Percentiles rank a stretch among this genome's conserved stretches.
These are phyloP conservation scores for Hypsizygus ulmarius DNA, from an alignment of 1,284 basidiomycete genomes.

Conservation along the genomic window DNA sequence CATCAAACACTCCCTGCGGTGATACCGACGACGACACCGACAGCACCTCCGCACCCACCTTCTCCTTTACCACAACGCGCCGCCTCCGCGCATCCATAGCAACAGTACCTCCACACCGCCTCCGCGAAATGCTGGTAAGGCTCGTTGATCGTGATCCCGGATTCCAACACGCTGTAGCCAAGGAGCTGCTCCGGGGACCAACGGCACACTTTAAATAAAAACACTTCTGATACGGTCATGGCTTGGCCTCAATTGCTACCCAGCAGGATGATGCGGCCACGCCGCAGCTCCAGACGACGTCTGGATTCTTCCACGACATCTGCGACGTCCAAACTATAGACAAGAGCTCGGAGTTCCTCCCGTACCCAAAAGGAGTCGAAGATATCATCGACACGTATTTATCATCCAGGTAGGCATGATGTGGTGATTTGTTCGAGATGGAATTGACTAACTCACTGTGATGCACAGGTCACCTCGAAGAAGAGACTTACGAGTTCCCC, in stretches of 20 bases:
- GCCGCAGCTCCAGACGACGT: constrained; percentile 11
- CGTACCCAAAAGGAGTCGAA: constrained; percentile 2
- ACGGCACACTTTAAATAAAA: too few relatives aligned
- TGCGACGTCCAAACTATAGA: too few relatives aligned
- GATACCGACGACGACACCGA: constrained; percentile 24
- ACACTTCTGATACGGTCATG: neutral
- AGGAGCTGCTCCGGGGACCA: constrained; percentile 24
- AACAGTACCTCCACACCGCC: constrained; percentile 26
- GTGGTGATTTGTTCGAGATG: neutral
- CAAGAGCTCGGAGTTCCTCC: too few relatives aligned
- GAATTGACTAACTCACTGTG: neutral
- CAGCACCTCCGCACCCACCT: neutral
- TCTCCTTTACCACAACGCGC: constrained; percentile 10
- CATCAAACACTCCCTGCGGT: constrained; percentile 26
- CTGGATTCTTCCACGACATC: constrained; percentile 8
- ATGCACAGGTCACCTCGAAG: constrained; percentile 31
- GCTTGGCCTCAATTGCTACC: too few relatives aligned
- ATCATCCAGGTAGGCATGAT: constrained; percentile 34
- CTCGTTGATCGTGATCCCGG: constrained; percentile 29
- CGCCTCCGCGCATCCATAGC: constrained; percentile 30
- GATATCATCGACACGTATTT: constrained; percentile 22
- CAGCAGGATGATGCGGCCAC: constrained; percentile 2
- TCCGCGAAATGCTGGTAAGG: constrained; percentile 33
- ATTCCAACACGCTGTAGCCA: constrained; percentile 32
- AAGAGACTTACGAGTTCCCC: constrained; percentile 39